Evolutionary conservation across 768 basidiomycete species (phyloP).

Genomic region (Agaricus blazei): DNA sequence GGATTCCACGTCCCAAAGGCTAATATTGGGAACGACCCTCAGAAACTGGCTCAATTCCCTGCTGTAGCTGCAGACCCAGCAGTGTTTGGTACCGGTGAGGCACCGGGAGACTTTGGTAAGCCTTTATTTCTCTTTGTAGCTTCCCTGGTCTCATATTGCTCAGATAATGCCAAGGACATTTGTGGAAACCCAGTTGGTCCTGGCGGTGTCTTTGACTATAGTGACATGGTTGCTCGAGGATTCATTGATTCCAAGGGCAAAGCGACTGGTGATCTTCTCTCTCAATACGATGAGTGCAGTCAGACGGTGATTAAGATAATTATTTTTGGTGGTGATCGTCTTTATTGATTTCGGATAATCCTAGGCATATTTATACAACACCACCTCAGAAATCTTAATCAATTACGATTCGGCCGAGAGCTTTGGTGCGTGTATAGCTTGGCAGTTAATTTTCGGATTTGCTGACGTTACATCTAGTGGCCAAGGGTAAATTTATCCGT

Average conservation of each 20-base stretch:
- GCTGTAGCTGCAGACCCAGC: conserved; percentile 34
- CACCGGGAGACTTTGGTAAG: conserved; percentile 25
- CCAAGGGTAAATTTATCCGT: conserved; percentile 55
- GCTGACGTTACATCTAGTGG: conserved; percentile 17
- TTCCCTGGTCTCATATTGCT: not conserved
- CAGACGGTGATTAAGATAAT: conserved; percentile 51
- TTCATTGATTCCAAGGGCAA: conserved; percentile 42
- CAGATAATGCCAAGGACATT: conserved; percentile 26
- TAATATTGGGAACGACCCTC: conserved; percentile 27
- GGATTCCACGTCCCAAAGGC: conserved; percentile 45
- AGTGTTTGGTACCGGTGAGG: conserved; percentile 44
- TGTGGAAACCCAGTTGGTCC: conserved; percentile 31
- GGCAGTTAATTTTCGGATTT: not conserved
- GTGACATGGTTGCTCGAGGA: conserved; percentile 44
- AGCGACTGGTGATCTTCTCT: conserved; percentile 37
- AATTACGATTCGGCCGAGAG: conserved; percentile 60
- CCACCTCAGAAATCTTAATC: conserved; percentile 44
- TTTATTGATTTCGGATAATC: not conserved
- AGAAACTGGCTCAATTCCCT: conserved; percentile 22
- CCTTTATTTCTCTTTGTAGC: not conserved
- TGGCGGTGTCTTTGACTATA: conserved; percentile 51
- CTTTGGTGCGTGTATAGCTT: conserved; percentile 29
- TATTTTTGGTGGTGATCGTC: not conserved
- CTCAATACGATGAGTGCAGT: conserved; percentile 55
- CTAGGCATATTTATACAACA: conserved; percentile 62